phyloP scores from a whole-genome alignment of 164 flowering plant genomes.

The Sextonia rubra region DNA sequence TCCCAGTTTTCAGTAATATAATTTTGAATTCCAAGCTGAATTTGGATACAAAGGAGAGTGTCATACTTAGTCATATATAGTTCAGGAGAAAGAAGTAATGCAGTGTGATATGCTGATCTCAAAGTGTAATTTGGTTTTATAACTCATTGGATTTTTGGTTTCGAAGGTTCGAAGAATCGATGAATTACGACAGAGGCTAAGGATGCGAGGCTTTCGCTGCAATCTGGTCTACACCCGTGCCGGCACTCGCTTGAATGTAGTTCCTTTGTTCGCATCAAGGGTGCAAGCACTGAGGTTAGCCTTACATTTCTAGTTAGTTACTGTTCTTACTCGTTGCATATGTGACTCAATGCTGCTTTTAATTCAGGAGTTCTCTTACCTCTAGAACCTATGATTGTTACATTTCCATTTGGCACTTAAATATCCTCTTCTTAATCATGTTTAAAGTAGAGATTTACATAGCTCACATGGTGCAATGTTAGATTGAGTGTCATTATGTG shows the following conservation, averaged over 20 bases:
- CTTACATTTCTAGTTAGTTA: not conserved
- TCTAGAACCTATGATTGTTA: not conserved
- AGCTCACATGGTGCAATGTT: no score
- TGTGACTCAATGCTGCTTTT: no score
- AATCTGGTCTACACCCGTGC: slow-evolving; percentile 57
- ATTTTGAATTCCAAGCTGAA: no score
- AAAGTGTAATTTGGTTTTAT: not conserved
- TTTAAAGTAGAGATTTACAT: no score
- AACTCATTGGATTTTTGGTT: not conserved
- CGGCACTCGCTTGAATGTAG: slow-evolving; percentile 57
- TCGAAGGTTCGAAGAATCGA: slow-evolving; percentile 48
- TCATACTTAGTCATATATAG: no score
- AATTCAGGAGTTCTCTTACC: not conserved
- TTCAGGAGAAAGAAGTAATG: not conserved
- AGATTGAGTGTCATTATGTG: no score
- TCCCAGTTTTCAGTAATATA: no score
- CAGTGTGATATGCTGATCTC: not conserved
- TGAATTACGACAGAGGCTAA: slow-evolving; percentile 56
- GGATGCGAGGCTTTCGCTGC: slow-evolving; percentile 86
- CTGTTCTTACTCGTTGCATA: not conserved
- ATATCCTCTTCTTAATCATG: no score
- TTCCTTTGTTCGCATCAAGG: slow-evolving; percentile 77
- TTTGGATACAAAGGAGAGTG: no score
- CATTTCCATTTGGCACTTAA: not conserved
- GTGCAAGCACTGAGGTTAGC: slow-evolving; percentile 63